Evolutionary conservation across 2,329 filamentous ascomycete genomes (phyloP).

Genomic region (Colletotrichum sansevieriae): DNA sequence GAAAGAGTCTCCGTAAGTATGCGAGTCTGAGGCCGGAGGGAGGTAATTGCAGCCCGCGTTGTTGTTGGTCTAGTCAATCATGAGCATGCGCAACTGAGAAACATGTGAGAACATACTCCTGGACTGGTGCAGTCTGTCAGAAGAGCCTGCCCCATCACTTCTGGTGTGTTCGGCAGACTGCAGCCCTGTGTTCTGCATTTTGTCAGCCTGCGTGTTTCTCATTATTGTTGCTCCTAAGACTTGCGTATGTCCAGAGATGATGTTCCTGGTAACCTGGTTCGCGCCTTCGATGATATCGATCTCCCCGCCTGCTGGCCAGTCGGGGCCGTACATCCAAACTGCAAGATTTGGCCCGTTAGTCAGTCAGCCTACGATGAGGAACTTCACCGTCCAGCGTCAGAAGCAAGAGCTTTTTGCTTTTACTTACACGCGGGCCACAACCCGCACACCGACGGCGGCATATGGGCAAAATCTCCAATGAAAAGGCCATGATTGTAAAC

Average conservation of each 20-base stretch:
- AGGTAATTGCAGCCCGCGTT: constrained; percentile 62
- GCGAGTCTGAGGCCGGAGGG: constrained; percentile 55
- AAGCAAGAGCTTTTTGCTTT: background rate
- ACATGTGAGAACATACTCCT: constrained; percentile 24
- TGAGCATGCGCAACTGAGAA: constrained; percentile 1
- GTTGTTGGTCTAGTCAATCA: constrained; percentile 11
- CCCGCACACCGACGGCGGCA: constrained; percentile 78
- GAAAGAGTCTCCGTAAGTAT: constrained; percentile 73
- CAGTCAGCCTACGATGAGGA: background rate
- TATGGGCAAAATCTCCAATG: constrained; percentile 79
- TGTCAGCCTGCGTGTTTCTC: constrained; percentile 43
- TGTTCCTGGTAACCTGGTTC: constrained; percentile 70
- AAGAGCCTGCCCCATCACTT: constrained; percentile 36
- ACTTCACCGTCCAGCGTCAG: too few relatives aligned
- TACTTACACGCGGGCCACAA: constrained; percentile 78
- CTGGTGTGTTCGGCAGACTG: constrained; percentile 42
- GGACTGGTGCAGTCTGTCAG: constrained; percentile 46
- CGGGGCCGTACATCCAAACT: constrained; percentile 66
- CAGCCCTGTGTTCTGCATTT: constrained; percentile 46
- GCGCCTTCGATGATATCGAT: constrained; percentile 80
- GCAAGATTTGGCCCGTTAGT: constrained; percentile 7
- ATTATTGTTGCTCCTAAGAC: constrained; percentile 29
- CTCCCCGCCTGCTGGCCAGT: constrained; percentile 75
- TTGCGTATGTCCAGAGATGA: constrained; percentile 73
- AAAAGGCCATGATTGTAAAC: constrained; percentile 76